Percentiles rank a stretch among this genome's conserved stretches.
These are phyloP conservation scores for Pythium folliculosum DNA, from an alignment of 352 stramenopile species.

Conservation along the genomic window DNA sequence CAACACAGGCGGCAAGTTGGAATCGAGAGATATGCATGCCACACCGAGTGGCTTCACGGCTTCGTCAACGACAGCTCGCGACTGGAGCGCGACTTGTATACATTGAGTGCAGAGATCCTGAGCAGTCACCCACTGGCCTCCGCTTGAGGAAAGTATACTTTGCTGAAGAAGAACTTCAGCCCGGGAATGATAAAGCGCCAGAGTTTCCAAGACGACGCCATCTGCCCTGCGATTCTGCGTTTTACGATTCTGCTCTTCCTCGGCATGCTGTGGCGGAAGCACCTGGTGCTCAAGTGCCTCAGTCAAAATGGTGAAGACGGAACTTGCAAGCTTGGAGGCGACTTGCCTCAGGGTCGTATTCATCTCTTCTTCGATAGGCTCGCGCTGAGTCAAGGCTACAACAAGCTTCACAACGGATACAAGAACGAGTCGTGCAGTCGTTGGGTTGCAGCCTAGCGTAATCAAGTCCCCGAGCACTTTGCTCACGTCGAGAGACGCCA, in stretches of 20 bases:
- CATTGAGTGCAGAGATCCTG: slow-evolving; percentile 13
- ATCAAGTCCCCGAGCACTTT: slow-evolving; percentile 21
- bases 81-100: slow-evolving; percentile 1
- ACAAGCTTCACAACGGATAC: slow-evolving; percentile 19
- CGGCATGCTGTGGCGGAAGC: not conserved
- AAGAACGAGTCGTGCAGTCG: slow-evolving; percentile 12
- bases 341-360: slow-evolving; percentile 31
- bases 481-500: slow-evolving; percentile 18
- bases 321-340: slow-evolving; percentile 10
- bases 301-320: not conserved
- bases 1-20: slow-evolving; percentile 4
- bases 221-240: not conserved
- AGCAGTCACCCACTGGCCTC: slow-evolving; percentile 20
- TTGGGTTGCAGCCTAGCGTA: not conserved
- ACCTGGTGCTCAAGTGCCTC: not conserved
- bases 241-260: not conserved
- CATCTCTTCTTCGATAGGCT: slow-evolving; percentile 37
- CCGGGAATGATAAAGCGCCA: slow-evolving; percentile 8
- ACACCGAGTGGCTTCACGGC: not conserved
- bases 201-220: slow-evolving; percentile 4
- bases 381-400: slow-evolving; percentile 30
- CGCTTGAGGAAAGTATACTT: slow-evolving; percentile 1
- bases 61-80: not conserved
- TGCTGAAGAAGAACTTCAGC: slow-evolving; percentile 24
- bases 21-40: slow-evolving; percentile 32